Conservation (phyloP, 805 yeast species). For the Candida patagonica region DNA sequence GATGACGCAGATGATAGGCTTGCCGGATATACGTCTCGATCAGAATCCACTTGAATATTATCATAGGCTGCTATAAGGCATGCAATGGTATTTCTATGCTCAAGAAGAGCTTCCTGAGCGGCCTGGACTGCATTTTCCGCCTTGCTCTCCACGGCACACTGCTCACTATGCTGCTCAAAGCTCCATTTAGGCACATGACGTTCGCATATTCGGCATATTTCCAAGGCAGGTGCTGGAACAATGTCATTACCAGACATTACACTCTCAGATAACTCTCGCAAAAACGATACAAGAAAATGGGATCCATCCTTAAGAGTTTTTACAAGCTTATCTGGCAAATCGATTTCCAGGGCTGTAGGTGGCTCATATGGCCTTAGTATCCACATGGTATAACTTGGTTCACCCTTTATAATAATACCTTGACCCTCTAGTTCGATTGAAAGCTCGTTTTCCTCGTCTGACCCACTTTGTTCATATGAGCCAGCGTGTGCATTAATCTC, state of each 20-base stretch:
- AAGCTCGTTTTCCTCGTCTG: constrained; percentile 1
- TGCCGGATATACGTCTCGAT: not conserved
- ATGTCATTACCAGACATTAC: constrained; percentile 47
- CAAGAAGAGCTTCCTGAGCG: constrained; percentile 66
- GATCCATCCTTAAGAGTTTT: constrained; percentile 83
- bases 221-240: constrained; percentile 71
- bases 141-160: constrained; percentile 78
- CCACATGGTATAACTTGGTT: constrained; percentile 87
- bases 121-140: constrained; percentile 67
- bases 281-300: constrained; percentile 67
- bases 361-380: constrained; percentile 69
- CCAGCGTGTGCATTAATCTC: not conserved
- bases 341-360: constrained; percentile 50
- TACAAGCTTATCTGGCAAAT: constrained; percentile 61
- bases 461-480: not conserved
- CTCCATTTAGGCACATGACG: constrained; percentile 91
- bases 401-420: constrained; percentile 72
- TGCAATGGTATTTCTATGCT: constrained; percentile 49
- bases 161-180: constrained; percentile 82
- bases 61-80: constrained; percentile 20
- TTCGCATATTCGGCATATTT: constrained; percentile 89
- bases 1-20: not conserved
- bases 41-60: not conserved
- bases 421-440: constrained; percentile 74
- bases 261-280: constrained; percentile 52